Evolutionary conservation across 2,329 filamentous ascomycete genomes (phyloP), one percentile per base, ranked within the genome.

Genomic region (Rhinocladiella similis): DNA sequence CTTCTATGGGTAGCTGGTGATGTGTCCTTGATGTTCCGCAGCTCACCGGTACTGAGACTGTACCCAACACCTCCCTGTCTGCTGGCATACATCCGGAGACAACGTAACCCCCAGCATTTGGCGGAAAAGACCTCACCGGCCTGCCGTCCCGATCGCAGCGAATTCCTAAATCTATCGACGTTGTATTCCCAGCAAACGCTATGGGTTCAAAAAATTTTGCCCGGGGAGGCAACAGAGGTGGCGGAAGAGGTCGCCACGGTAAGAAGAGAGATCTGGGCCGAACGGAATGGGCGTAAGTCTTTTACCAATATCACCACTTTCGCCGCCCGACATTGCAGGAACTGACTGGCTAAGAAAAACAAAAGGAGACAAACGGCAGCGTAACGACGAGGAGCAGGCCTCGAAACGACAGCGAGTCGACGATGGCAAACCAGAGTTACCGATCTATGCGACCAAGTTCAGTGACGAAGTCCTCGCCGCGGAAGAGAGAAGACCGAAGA

Each of bases 401-500:
- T 69, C 71, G n/a, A 86, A 86, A 70, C 80, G 82, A 38, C 80
- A 75, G 56, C 82, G 78, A 61, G 61, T 80, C 2, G 77, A 81
- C 54, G 73, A 77, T 50, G 69, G 69, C 13, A 68, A 70, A 9
- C 66, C 66, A 22, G 66, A 71, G 35, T 67, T 71, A 19, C 73
- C 76, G 3, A 82, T 84, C 57, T 84, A 86, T 61, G 80, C 80
- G 5, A 77, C 78, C 3, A 74, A 81, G 41, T 88, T 87, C 66
- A 78, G 83, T 52, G 83, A 89, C 66, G 91, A 94, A 62, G 92
- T 97, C 74, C 93, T 97, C 65, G 90, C 88, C 12, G 85, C 86
- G 46, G 94, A 99, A 72, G 87, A 88, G 70, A 86, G 93, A 62
- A 85, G 86, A 54, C 94, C 94, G 20, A 99, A 99, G 81, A 87